Evolutionary conservation across 192 early-diverging fungal genomes (phyloP).

Genomic region (Dispira parvispora): DNA sequence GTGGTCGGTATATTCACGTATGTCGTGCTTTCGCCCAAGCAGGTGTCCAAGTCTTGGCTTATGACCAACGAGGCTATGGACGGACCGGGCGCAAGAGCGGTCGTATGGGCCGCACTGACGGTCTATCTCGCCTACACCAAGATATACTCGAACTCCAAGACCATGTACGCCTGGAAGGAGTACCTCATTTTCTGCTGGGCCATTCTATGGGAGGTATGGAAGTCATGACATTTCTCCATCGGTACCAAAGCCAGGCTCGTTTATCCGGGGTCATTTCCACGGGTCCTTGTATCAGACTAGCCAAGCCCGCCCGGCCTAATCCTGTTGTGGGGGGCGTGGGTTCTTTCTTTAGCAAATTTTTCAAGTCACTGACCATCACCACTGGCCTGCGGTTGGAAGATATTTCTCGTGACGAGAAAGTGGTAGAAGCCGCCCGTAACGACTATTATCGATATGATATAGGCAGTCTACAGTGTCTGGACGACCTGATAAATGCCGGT

Average conservation of each 20-base stretch:
- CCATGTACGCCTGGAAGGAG: conserved; percentile 16
- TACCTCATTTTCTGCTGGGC: conserved; percentile 36
- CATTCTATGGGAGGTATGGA: conserved; percentile 37
- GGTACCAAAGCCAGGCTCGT: conserved; percentile 7
- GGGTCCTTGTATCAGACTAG: background rate
- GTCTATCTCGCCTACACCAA: conserved; percentile 15
- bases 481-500: conserved; percentile 13
- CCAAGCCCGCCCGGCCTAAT: conserved; percentile 1
- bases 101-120: conserved; percentile 23
- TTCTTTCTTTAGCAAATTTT: conserved; percentile 19
- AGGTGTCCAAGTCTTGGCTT: conserved; percentile 32
- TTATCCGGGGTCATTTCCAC: background rate
- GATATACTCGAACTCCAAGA: conserved; percentile 27
- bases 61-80: conserved; percentile 48
- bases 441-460: conserved; percentile 1
- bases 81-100: conserved; percentile 24
- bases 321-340: conserved; percentile 15
- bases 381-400: conserved; percentile 13
- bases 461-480: conserved; percentile 5
- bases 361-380: conserved; percentile 19
- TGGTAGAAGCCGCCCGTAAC: background rate
- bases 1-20: conserved; percentile 34
- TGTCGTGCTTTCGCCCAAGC: conserved; percentile 24
- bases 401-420: background rate
- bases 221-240: conserved; percentile 17